These are phyloP conservation scores for Eucalyptus sp. DNA, from an alignment of 345 rosid genomes.

Conservation along the genomic window DNA sequence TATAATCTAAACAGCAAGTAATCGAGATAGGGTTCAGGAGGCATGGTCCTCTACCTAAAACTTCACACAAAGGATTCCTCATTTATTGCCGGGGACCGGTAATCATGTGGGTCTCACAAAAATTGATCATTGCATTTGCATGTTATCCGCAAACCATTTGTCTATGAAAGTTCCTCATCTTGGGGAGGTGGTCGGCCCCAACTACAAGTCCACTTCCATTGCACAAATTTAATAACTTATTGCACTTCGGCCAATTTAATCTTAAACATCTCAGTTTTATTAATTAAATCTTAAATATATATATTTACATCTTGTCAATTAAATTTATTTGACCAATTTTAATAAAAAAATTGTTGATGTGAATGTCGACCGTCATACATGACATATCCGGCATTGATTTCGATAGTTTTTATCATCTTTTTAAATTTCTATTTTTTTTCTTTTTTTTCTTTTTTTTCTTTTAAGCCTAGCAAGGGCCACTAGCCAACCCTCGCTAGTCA, in stretches of 20 bases:
- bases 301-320: too few species aligned
- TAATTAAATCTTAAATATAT: too few species aligned
- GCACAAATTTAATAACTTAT: neutral
- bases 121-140: neutral
- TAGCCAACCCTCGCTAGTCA: neutral
- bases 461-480: neutral
- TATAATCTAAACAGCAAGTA: neutral
- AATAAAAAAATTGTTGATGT: too few species aligned
- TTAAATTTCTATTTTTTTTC: too few species aligned
- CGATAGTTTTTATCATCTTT: too few species aligned
- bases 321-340: too few species aligned
- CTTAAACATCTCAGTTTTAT: too few species aligned
- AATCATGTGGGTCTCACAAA: neutral
- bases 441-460: too few species aligned
- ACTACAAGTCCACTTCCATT: neutral
- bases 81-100: neutral
- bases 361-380: rapidly evolving
- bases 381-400: rapidly evolving
- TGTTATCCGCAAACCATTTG: neutral
- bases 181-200: neutral
- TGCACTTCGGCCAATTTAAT: rapidly evolving
- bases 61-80: neutral
- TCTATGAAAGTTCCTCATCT: neutral
- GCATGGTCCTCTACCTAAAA: neutral
- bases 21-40: neutral